Base-by-base conservation (phyloP, 208 protist genomes). In the Acanthamoeba sp. region DNA sequence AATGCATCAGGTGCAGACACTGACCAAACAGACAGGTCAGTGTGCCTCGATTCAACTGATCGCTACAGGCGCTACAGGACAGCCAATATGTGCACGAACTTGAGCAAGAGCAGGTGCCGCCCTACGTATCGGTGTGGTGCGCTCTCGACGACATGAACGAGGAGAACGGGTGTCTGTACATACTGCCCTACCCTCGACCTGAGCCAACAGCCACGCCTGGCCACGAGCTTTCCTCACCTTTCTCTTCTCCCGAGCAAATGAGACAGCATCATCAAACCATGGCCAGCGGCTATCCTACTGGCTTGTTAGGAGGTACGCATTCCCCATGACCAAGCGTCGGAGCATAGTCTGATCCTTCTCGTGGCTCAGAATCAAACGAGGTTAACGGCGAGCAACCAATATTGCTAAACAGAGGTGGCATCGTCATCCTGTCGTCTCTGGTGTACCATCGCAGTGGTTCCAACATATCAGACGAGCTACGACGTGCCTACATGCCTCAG, bases 401-500 rank as follows among this genome's bases (percentile, higher is more conserved):
- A 10, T 22, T 93, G 40, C 27, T 82, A 4, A 16, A 76, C 34
- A 6, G 27, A 62, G 89, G 89, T 22, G 82, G 89, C 64, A 36
- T 93, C 42, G 42, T 93, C 22, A 38, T 93, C 40, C 20, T 93
- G n/a, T 93, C 89, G 9, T 62, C 36, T 27, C 59, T 93, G 6
- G 89, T 93, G 10, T 93, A 82, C n/a, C 89, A 93, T 24, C 89
- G 89, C 1, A 93, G 89, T 34, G 89, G 89, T 18, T 2, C 66
- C 24, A 93, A 93, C 64, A 82, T 82, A 42, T 80, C 89, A 5
- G 59, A 76, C 14, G 22, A 82, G 45, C 27, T 6, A 1, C 89
- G 89, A 38, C n/a, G 89, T 36, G 89, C 89, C n/a, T 93, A 93
- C 38, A 93, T 93, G 89, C 89, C 89, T n/a, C 89, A 93, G 69